Evolutionary conservation across 768 basidiomycete species (phyloP).

Genomic region (Boletus rufocinnamomeus): DNA sequence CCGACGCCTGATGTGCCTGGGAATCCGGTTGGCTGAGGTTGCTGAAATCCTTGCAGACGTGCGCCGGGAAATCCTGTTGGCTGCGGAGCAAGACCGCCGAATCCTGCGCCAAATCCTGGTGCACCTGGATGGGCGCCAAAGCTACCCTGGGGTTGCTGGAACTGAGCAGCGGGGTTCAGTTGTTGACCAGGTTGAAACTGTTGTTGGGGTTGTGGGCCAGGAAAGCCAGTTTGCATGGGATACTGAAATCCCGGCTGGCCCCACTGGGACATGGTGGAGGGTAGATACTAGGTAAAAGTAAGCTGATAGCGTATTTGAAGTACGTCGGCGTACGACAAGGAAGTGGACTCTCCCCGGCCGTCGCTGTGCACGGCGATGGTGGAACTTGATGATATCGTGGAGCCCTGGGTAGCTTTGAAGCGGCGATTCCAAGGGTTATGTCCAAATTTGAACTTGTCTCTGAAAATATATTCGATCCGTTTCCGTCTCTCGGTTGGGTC

Average conservation of each 20-base stretch:
- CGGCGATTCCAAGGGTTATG: conserved; percentile 14
- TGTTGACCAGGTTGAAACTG: conserved; percentile 40
- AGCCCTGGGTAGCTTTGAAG: conserved; percentile 20
- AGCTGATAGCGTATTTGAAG: background rate
- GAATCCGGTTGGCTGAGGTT: conserved; percentile 40
- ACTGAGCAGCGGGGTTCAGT: conserved; percentile 34
- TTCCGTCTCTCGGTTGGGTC: too few species aligned
- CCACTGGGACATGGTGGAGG: conserved; percentile 73
- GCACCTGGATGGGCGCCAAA: conserved; percentile 33
- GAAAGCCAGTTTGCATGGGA: conserved; percentile 72
- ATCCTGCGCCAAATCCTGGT: conserved; percentile 35
- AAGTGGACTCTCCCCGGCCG: background rate
- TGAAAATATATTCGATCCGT: background rate
- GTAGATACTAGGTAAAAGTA: background rate
- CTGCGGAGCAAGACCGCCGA: conserved; percentile 56
- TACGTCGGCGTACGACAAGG: background rate
- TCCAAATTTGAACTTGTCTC: conserved; percentile 10
- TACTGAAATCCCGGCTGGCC: conserved; percentile 70
- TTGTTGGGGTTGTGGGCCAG: conserved; percentile 48
- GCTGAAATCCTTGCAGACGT: conserved; percentile 43
- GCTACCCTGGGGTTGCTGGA: conserved; percentile 43
- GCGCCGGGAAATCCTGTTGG: conserved; percentile 53
- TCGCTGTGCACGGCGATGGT: conserved; percentile 2
- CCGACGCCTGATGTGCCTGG: conserved; percentile 35
- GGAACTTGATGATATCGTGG: conserved; percentile 4